A percentile compares a stretch with the other conserved stretches of the same genome.
Evolutionary conservation across 2,329 filamentous ascomycete species (phyloP).

Genomic region (Clathrospora elynae): DNA sequence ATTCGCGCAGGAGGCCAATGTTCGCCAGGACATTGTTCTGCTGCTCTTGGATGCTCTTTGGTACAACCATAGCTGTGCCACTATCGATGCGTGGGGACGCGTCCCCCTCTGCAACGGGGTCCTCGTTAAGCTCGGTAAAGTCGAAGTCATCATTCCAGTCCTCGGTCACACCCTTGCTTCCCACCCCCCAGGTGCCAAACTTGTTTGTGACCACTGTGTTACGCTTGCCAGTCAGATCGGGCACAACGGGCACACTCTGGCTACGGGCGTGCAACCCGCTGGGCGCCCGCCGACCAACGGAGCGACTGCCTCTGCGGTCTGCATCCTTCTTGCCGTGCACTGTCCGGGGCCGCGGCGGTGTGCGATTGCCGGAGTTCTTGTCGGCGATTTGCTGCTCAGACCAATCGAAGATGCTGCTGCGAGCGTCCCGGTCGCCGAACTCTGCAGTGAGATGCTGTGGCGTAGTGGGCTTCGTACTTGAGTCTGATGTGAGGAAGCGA

Average conservation of each 20-base stretch:
- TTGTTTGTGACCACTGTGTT: slow-evolving; percentile 64
- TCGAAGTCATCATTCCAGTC: slow-evolving; percentile 93
- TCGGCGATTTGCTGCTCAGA: slow-evolving; percentile 69
- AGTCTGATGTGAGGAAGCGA: slow-evolving; percentile 35
- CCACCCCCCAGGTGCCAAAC: slow-evolving; percentile 81
- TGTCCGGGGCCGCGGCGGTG: slow-evolving; percentile 70
- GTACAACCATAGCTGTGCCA: slow-evolving; percentile 68
- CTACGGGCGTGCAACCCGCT: slow-evolving; percentile 74
- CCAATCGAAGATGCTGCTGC: slow-evolving; percentile 79
- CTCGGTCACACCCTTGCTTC: slow-evolving; percentile 79
- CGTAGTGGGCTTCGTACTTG: slow-evolving; percentile 47
- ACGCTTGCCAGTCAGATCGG: slow-evolving; percentile 63
- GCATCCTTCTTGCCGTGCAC: slow-evolving; percentile 76
- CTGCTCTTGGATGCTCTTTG: slow-evolving; percentile 77
- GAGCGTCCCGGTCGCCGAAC: slow-evolving; percentile 50
- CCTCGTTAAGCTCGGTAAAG: slow-evolving; percentile 63
- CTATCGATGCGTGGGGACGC: slow-evolving; percentile 52
- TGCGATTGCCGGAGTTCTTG: slow-evolving; percentile 63
- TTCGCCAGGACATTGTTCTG: slow-evolving; percentile 83
- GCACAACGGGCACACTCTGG: slow-evolving; percentile 76
- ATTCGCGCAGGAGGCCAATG: slow-evolving; percentile 80
- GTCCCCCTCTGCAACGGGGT: slow-evolving; percentile 34
- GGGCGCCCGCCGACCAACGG: slow-evolving; percentile 69
- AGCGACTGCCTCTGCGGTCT: slow-evolving; percentile 71
- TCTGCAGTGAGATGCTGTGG: slow-evolving; percentile 46